Evolutionary conservation across 495 filamentous ascomycete genomes (phyloP), one percentile per base, ranked within the genome.

Genomic region (Lophiotrema nucula): DNA sequence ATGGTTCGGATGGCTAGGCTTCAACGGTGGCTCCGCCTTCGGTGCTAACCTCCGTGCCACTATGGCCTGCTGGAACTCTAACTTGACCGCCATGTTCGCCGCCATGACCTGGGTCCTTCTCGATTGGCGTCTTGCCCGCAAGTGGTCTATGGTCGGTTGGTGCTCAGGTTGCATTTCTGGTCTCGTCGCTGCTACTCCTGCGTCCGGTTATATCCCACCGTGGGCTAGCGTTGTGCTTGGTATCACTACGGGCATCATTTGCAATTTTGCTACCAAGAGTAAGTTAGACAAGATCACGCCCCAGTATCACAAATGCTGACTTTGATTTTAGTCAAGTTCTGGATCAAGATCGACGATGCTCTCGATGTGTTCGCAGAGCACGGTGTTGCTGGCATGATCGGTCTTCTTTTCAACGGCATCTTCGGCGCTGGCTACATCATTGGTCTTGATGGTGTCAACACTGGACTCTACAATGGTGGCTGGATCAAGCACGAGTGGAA

Each of bases 61-160:
- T 48, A 93, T 97, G 87, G 92, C 93, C 28, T 97, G 90, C 83
- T 96, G 92, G 89, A 97, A 97, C 79, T 87, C 87, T 38, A 96
- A 95, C 76, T 67, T 97, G 65, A 92, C 90, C 21, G 93, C 90
- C 58, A 88, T 87, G 67, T 92, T 96, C 60, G 92, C 79, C 19
- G 87, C 88, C 45, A 86, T 90, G 56, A 86, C 90, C 46, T 98
- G 93, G 93, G 84, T 87, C 59, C 68, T 98, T 43, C 88, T 97
- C 66, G 93, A 98, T 78, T 98, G 84, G 82, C 84, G 93, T 45
- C 79, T 98, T 42, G 93, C 95, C 43, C 85, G 86, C 71, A 98
- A 98, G 78, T 97, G 93, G 93, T 96, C 92, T 1, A 95, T 97
- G 81, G 93, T 98, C 66, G 93, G 93, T 50, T 96, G 93, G 88